Evolutionary conservation across 495 filamentous ascomycete species (phyloP), one percentile per base, ranked within the genome.

Genomic region (Daldinia vernicosa): DNA sequence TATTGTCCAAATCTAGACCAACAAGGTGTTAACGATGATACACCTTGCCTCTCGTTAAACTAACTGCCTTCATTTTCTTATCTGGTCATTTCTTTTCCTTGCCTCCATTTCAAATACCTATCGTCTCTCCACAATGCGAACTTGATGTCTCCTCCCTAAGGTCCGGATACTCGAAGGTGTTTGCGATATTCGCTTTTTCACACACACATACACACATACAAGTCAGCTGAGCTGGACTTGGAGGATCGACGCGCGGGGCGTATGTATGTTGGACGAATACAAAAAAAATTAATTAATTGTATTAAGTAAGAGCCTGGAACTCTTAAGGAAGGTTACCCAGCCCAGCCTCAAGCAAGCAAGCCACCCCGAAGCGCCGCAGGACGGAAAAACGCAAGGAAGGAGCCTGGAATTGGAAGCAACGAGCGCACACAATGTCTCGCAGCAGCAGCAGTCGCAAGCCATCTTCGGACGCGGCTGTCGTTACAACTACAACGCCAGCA

Each of bases 171-270:
- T 19, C 7, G 3, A 66, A 43, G 24, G 37, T 30, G 32, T 55
- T 56, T 47, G 53, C 56, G 56, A 55, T 45, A 54, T 33, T 54
- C 53, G 30, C 50, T 59, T 52, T 59, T 65, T 2, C 26, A 4
- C 26, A 27, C 26, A 27, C 26, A 4, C 26, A 4, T 27, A 5
- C 28, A 33, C 30, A 19, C 27, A 27, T 26, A 54, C 26, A 58
- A 71, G 62, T 47, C 63, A 71, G 69, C 69, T 67, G 69, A 52
- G 37, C 57, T 37, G 39, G 24, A 58, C 57, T 51, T 63, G 59
- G 6, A 63, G 47, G 63, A 67, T 71, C 69, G 54, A 63, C 69
- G 53, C 59, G 56, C 63, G 51, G 69, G 63, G 57, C 58, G 58
- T 52, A 66, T 32, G 53, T 22, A 22, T 4, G 15, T 17, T 43